Percentiles rank a stretch among this genome's conserved stretches.
Conservation (phyloP, 2,329 filamentous ascomycete species). For the Lasiodiplodia hormozganensis region DNA sequence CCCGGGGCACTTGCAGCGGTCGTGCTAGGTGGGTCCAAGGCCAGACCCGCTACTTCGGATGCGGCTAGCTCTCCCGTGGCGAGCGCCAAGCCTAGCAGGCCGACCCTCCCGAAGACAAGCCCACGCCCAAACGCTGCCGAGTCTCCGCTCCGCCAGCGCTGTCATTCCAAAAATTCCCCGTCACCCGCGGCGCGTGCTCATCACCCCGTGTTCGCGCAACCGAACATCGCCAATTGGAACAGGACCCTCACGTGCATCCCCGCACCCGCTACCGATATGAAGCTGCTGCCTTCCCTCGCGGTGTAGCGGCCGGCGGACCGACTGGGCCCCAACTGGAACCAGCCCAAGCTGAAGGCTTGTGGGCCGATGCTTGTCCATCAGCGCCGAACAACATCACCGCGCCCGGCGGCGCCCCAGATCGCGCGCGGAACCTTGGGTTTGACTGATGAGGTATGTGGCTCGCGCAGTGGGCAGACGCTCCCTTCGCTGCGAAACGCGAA, state of each 20-base stretch:
- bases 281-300: neutral
- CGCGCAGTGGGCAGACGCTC: slow-evolving; percentile 11
- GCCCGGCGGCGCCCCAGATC: neutral
- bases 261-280: no score
- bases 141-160: neutral
- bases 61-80: slow-evolving; percentile 11
- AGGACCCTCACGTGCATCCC: neutral
- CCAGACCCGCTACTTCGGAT: neutral
- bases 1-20: slow-evolving; percentile 19
- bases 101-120: slow-evolving; percentile 5
- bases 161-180: neutral
- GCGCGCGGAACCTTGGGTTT: neutral
- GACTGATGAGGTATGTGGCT: slow-evolving; percentile 2
- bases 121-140: neutral
- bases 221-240: neutral
- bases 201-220: neutral
- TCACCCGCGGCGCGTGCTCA: neutral
- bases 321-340: neutral
- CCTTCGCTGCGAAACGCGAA: slow-evolving; percentile 10
- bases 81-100: slow-evolving; percentile 6
- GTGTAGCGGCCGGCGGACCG: neutral
- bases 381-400: neutral
- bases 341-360: neutral
- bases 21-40: slow-evolving; percentile 8
- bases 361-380: neutral